Percentiles rank a stretch among this genome's conserved stretches.
These are phyloP conservation scores for Bidens hawaiensis DNA, from an alignment of 140 eudicot species.

Conservation along the genomic window DNA sequence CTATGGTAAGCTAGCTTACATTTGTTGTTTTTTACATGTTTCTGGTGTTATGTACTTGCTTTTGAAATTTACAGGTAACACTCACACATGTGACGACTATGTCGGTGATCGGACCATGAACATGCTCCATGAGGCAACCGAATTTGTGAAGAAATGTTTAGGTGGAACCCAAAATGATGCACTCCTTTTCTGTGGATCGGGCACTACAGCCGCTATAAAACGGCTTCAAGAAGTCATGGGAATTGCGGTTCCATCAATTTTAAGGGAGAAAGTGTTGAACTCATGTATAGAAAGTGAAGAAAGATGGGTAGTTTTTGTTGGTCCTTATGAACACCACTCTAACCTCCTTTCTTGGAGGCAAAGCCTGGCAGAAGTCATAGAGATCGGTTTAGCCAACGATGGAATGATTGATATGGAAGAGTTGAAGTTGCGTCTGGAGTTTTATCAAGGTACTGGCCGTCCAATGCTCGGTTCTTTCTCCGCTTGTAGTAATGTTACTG, in stretches of 20 bases:
- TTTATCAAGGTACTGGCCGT: constrained; percentile 32
- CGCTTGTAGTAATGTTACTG: constrained; percentile 93
- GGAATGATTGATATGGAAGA: constrained; percentile 56
- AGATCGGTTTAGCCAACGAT: constrained; percentile 50
- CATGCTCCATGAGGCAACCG: constrained; percentile 44
- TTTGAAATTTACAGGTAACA: constrained; percentile 45
- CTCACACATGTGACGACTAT: constrained; percentile 77
- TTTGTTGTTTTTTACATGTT: too few relatives aligned
- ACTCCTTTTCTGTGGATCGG: constrained; percentile 70
- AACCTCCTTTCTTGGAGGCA: constrained; percentile 82
- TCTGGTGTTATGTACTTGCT: too few relatives aligned
- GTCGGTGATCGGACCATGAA: constrained; percentile 57
- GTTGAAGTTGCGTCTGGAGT: constrained; percentile 29
- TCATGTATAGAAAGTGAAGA: constrained; percentile 16
- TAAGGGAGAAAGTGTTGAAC: constrained; percentile 40
- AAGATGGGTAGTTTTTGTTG: constrained; percentile 88
- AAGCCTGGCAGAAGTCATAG: constrained; percentile 76
- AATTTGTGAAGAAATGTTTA: constrained; percentile 58
- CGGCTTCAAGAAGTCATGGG: constrained; percentile 91
- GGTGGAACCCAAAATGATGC: constrained; percentile 64
- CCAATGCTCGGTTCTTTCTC: constrained; percentile 86
- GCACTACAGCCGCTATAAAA: constrained; percentile 78
- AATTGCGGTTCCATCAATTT: constrained; percentile 45
- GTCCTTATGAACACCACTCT: constrained; percentile 92
- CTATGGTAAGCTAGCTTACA: not conserved